These are phyloP conservation scores for Leccinum uliginosum DNA, from an alignment of 768 basidiomycete genomes.

Conservation along the genomic window DNA sequence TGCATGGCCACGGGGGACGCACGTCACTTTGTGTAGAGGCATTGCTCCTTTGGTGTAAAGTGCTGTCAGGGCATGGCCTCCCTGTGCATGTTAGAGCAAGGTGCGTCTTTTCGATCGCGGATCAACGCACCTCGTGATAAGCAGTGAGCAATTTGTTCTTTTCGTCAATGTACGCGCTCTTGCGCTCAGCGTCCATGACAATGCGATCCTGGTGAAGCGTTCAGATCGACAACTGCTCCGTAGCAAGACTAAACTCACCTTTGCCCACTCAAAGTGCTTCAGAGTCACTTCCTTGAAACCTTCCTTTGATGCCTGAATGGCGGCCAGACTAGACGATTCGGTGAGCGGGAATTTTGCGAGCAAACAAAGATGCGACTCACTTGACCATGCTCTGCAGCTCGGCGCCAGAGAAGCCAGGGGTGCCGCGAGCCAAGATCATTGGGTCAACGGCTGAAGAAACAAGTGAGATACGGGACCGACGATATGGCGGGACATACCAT, in stretches of 20 bases:
- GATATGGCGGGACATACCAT: conserved; percentile 37
- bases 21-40: conserved; percentile 97
- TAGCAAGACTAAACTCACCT: conserved; percentile 41
- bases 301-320: conserved; percentile 91
- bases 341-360: neutral
- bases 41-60: conserved; percentile 93
- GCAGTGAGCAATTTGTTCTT: conserved; percentile 88
- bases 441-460: conserved; percentile 70
- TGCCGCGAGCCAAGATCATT: conserved; percentile 86
- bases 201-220: conserved; percentile 70
- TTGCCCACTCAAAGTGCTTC: conserved; percentile 97
- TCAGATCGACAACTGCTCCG: neutral
- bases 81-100: conserved; percentile 39
- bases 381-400: conserved; percentile 98
- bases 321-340: conserved; percentile 60
- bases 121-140: conserved; percentile 78
- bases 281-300: conserved; percentile 64
- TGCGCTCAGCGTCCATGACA: conserved; percentile 94
- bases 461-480: neutral
- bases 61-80: conserved; percentile 89
- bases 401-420: conserved; percentile 94
- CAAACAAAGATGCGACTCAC: conserved; percentile 38
- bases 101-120: neutral
- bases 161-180: conserved; percentile 82
- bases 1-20: conserved; percentile 92